phyloP scores from a whole-genome alignment of 305 asterid genomes.

The Solanum hybrid region DNA sequence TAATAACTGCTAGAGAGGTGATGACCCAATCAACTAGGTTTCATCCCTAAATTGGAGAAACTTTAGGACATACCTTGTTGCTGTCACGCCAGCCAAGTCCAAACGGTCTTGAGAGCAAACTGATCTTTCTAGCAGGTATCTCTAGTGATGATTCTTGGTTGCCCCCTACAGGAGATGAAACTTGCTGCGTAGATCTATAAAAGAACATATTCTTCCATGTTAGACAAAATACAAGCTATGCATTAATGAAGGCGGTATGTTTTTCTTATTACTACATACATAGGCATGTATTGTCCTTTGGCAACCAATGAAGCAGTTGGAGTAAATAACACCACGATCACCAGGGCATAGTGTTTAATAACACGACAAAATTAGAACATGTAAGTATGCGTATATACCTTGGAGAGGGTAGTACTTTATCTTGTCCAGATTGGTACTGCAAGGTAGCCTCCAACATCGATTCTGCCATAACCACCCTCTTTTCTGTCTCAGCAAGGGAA shows the following conservation, averaged over 20 bases:
- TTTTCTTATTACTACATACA: neutral
- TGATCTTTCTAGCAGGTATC: slow-evolving; percentile 59
- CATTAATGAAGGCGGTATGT: neutral
- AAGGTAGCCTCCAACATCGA: slow-evolving; percentile 98
- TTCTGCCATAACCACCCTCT: slow-evolving; percentile 95
- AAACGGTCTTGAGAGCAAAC: slow-evolving; percentile 59
- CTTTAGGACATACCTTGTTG: slow-evolving; percentile 57
- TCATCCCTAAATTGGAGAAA: neutral
- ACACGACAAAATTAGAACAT: neutral
- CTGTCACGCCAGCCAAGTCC: slow-evolving; percentile 59
- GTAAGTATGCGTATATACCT: slow-evolving; percentile 27
- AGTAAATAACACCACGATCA: neutral
- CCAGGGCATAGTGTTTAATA: neutral
- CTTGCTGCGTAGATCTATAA: slow-evolving; percentile 57
- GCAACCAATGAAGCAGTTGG: neutral
- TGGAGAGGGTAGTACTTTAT: slow-evolving; percentile 74
- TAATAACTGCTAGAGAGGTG: neutral
- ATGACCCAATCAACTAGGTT: neutral
- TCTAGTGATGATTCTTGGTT: slow-evolving; percentile 63
- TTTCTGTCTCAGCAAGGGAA: slow-evolving; percentile 71
- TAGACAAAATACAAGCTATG: neutral
- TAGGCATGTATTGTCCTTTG: neutral
- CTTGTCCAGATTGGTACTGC: slow-evolving; percentile 94
- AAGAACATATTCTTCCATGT: neutral
- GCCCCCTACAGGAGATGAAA: slow-evolving; percentile 23